Conservation (phyloP, 495 filamentous ascomycete species). For the Penicillium nucicola region DNA sequence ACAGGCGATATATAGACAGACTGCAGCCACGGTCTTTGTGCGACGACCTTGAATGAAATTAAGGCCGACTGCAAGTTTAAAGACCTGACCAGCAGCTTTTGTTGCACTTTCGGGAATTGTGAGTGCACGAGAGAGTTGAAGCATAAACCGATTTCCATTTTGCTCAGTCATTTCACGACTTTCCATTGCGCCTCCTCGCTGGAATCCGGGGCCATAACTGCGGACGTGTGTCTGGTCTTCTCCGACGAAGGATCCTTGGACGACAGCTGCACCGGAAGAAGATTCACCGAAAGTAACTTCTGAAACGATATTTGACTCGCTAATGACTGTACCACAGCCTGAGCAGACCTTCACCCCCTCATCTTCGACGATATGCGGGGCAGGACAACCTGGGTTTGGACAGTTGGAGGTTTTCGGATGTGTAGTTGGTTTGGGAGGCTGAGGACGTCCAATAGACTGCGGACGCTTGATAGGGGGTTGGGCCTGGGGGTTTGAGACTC, state of each 20-base stretch:
- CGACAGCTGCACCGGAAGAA: slow-evolving; percentile 77
- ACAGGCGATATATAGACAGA: slow-evolving; percentile 85
- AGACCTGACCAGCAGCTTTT: slow-evolving; percentile 65
- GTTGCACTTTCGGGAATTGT: slow-evolving; percentile 56
- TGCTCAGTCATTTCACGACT: slow-evolving; percentile 69
- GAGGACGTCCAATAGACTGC: slow-evolving; percentile 30
- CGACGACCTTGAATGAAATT: slow-evolving; percentile 89
- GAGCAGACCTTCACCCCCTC: slow-evolving; percentile 64
- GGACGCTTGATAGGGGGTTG: slow-evolving; percentile 40
- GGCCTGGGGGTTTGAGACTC: slow-evolving; percentile 33
- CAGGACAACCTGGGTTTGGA: slow-evolving; percentile 48
- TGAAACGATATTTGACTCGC: slow-evolving; percentile 81
- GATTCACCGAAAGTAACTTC: slow-evolving; percentile 89
- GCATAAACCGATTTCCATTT: slow-evolving; percentile 55
- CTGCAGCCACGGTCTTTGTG: slow-evolving; percentile 77
- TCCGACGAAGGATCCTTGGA: slow-evolving; percentile 83
- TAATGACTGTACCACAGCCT: slow-evolving; percentile 77
- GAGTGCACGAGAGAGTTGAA: slow-evolving; percentile 46
- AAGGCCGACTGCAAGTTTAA: slow-evolving; percentile 66
- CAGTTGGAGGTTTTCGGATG: slow-evolving; percentile 43
- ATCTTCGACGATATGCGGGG: slow-evolving; percentile 49
- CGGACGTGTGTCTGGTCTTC: slow-evolving; percentile 71
- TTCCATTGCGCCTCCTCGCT: slow-evolving; percentile 55
- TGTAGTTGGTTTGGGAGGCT: slow-evolving; percentile 33
- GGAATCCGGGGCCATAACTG: slow-evolving; percentile 55